phyloP scores from a whole-genome alignment of 805 yeast genomes.

The Suhomyces pyralidae region DNA sequence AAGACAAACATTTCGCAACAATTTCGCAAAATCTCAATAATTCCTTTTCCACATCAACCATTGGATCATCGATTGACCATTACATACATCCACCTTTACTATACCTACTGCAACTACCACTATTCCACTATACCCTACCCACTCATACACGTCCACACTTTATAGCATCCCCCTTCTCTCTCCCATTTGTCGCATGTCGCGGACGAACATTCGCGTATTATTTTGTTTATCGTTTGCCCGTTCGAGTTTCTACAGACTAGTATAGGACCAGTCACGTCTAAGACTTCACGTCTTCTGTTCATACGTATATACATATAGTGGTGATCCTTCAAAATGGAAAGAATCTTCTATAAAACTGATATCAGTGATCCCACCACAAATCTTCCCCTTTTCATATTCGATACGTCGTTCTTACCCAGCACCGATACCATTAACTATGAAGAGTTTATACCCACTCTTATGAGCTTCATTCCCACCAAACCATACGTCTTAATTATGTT shows the following conservation, averaged over 20 bases:
- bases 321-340: conserved; percentile 24
- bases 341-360: conserved; percentile 56
- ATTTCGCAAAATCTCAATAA: background rate
- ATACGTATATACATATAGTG: background rate
- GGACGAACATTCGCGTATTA: background rate
- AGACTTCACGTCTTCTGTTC: background rate
- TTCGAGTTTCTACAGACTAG: background rate
- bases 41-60: background rate
- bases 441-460: conserved; percentile 55
- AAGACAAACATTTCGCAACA: background rate
- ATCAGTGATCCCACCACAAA: conserved; percentile 64
- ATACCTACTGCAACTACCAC: background rate
- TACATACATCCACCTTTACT: background rate
- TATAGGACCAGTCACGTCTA: background rate
- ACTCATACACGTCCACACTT: background rate
- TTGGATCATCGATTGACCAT: background rate
- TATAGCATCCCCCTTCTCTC: background rate
- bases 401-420: conserved; percentile 75
- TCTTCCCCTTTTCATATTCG: conserved; percentile 76
- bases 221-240: background rate
- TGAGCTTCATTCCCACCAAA: conserved; percentile 55
- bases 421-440: conserved; percentile 44
- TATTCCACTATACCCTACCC: background rate
- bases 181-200: background rate
- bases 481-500: conserved; percentile 71